Evolutionary conservation across 306 rosid genomes (phyloP), one percentile per base, ranked within the genome.

Genomic region (Inga leiocalycina): DNA sequence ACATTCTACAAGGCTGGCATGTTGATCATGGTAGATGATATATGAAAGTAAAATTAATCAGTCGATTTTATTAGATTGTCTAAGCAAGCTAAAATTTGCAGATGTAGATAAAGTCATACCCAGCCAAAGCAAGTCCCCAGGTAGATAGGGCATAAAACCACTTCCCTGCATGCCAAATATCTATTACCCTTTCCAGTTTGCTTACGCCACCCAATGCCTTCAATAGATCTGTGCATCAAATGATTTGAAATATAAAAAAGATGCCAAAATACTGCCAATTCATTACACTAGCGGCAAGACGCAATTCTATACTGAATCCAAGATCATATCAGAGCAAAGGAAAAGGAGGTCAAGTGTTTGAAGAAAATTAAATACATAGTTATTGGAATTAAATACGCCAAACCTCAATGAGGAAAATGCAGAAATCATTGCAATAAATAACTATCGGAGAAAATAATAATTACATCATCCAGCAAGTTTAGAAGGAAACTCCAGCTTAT

Each of bases 111-210:
- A 64, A 80, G 79, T 45, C 85, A 83, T 84, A 96, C 98, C 98
- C 98, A 0, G 91, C 87, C 80, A 96, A 89, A 82, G 99, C 93
- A 86, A 96, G 97, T 82, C 99, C 99, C 99, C 99, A 96, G 45
- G 98, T 92, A 87, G 97, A 87, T 37, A 96, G 83, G 51, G 97
- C 52, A 86, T 94, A 96, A 74, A 96, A 92, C 87, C 94, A 56
- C 83, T 75, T 89, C 64, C 99, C 98, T 35, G 99, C 98, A 83
- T 89, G 83, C 98, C 99, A 94, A 75, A 96, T 89, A 79, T 84
- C 88, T 32, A 94, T 62, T 71, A 89, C 52, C 86, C 81, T 91
- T 84, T 87, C 97, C 85, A 94, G 75, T 86, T 91, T 96, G 89
- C 91, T 88, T 59, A 91, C 87, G 76, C 93, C 89, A 48, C 30